Percentiles rank a stretch among this genome's conserved stretches.
phyloP scores from a whole-genome alignment of 1,284 basidiomycete genomes.

The Vanrija pseudolonga region DNA sequence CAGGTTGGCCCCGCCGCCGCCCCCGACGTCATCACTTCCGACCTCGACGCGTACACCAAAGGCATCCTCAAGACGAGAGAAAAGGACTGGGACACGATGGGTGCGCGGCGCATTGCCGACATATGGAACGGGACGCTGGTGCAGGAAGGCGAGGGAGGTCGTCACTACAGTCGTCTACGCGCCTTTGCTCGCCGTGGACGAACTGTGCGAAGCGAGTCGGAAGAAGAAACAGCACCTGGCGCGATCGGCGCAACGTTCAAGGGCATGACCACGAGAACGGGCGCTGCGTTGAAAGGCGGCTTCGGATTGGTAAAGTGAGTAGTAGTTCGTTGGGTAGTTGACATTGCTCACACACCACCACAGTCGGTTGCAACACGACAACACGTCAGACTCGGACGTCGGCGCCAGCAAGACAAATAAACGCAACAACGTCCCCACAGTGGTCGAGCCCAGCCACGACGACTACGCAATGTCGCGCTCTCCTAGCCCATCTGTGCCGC shows the following conservation, averaged over 20 bases:
- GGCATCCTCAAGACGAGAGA: constrained; percentile 39
- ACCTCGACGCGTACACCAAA: constrained; percentile 39
- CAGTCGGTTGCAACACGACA: constrained; percentile 25
- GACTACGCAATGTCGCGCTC: constrained; percentile 5
- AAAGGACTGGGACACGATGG: constrained; percentile 43
- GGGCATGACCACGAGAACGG: constrained; percentile 28
- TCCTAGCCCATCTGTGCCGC: no score
- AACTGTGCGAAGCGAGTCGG: background rate
- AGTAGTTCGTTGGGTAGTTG: constrained; percentile 29
- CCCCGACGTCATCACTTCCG: constrained; percentile 37
- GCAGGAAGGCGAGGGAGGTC: background rate
- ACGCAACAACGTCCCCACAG: constrained; percentile 23
- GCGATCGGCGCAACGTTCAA: constrained; percentile 17
- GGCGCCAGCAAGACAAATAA: constrained; percentile 9
- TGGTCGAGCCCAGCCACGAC: constrained; percentile 32
- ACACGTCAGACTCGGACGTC: constrained; percentile 42
- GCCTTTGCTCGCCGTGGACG: constrained; percentile 5
- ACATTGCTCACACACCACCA: constrained; percentile 32
- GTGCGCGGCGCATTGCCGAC: constrained; percentile 37
- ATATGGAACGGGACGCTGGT: constrained; percentile 35
- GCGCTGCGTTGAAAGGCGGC: constrained; percentile 37
- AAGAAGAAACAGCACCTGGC: constrained; percentile 14
- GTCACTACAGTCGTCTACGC: background rate
- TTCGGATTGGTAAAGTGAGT: constrained; percentile 35
- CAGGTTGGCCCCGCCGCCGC: constrained; percentile 28